phyloP scores from a whole-genome alignment of 371 early-diverging fungal species.

The Mucor mucedo region DNA sequence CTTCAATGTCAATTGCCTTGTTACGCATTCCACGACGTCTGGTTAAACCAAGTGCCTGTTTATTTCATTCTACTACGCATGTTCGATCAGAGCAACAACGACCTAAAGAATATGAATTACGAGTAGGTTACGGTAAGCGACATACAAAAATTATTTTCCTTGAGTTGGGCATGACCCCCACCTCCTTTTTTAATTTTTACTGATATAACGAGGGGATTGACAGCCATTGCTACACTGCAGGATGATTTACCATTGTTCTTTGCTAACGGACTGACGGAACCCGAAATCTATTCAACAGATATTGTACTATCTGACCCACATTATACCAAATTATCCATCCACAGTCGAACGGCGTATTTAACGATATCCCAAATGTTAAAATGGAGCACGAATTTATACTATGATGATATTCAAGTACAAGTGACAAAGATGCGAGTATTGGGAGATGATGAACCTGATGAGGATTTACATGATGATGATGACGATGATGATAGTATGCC shows the following conservation, averaged over 20 bases:
- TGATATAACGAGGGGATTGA: background rate
- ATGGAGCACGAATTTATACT: conserved; percentile 58
- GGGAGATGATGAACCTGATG: conserved; percentile 28
- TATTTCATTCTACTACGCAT: conserved; percentile 5
- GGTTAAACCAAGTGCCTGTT: background rate
- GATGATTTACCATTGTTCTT: conserved; percentile 56
- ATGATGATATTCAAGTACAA: conserved; percentile 45
- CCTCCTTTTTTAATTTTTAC: background rate
- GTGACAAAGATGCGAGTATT: conserved; percentile 44
- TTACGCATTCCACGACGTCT: too few relatives aligned
- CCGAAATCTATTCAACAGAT: conserved; percentile 48
- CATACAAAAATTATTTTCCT: background rate
- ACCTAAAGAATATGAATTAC: conserved; percentile 47
- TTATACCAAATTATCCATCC: conserved; percentile 55
- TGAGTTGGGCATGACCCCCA: too few relatives aligned
- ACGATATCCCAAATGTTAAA: conserved; percentile 55
- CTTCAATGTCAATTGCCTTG: too few relatives aligned
- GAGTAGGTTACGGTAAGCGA: conserved; percentile 39
- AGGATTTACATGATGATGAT: background rate
- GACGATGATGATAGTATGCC: conserved; percentile 1
- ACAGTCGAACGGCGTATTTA: conserved; percentile 54
- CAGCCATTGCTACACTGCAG: conserved; percentile 56
- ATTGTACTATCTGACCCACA: conserved; percentile 61
- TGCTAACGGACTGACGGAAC: conserved; percentile 43
- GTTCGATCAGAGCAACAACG: background rate